Evolutionary conservation across 768 basidiomycete genomes (phyloP), one percentile per base, ranked within the genome.

Genomic region (Albatrellus ellisii): DNA sequence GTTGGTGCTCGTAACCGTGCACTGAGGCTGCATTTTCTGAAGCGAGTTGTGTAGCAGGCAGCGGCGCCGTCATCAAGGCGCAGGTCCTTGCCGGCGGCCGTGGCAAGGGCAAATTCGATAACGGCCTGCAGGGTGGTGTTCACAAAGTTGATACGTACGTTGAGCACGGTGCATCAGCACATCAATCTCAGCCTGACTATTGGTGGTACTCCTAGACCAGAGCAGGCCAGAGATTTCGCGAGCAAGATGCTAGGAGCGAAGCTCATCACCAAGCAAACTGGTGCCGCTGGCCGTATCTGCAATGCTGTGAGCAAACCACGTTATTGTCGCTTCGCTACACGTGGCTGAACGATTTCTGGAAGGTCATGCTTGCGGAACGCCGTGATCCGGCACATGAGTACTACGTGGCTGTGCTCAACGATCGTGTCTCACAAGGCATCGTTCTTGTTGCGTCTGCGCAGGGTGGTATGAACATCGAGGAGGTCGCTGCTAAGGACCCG

Each of bases 391-490:
- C 77, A 31, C 95, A 99, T 59, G 95, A 99, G 61, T 98, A 98
- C 70, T 99, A 99, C 56, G 84, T 92, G 39, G 95, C 95, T 11
- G 77, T 98, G 25, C 75, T 99, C 42, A 97, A 97, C 56, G 95
- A 99, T 69, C 87, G 95, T 51, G 75, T 73, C 11, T 68, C 81
- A 5, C 80, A 89, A 46, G 82, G 86, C 11, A 86, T 90, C 33
- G 95, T 97, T 24, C 74, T 99, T 36, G 94, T 99, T 41, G 81
- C 81, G 15, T 98, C 95, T 33, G 72, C 73, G 15, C 91, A 97
- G 58, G 95, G 95, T 43, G 95, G 95, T 44, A 99, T 99, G 95
- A 98, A 98, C 64, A 99, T 99, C 56, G 95, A 99, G 62, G 95
- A 99, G 55, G 95, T 99, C 36, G 95, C 95, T 21, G 87, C 88